Conservation (phyloP, 2,329 filamentous ascomycete genomes). For the Penicillium sp. region DNA sequence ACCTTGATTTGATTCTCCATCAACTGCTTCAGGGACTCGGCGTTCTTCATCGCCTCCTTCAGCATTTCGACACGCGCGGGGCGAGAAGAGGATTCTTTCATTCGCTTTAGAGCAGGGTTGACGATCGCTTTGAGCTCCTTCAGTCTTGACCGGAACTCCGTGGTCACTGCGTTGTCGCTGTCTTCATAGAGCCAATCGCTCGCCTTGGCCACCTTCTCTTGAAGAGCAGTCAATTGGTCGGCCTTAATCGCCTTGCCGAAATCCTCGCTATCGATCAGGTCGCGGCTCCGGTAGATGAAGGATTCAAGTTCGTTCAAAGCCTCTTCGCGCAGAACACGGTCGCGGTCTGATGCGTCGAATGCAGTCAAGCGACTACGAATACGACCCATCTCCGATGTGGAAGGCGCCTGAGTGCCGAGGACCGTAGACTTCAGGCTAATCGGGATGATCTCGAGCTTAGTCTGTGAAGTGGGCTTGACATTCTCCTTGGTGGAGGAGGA, state of each 20-base stretch:
- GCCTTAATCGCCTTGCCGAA: slow-evolving; percentile 68
- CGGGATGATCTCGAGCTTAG: slow-evolving; percentile 49
- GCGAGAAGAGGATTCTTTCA: slow-evolving; percentile 64
- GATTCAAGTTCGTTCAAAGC: slow-evolving; percentile 87
- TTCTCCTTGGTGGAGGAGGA: slow-evolving; percentile 41
- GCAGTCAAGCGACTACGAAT: slow-evolving; percentile 69
- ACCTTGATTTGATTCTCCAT: slow-evolving; percentile 69
- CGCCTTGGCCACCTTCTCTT: slow-evolving; percentile 60
- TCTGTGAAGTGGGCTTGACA: slow-evolving; percentile 37
- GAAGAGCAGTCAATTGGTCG: slow-evolving; percentile 60
- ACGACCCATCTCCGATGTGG: slow-evolving; percentile 36
- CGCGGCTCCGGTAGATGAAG: slow-evolving; percentile 82
- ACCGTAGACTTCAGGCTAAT: slow-evolving; percentile 47
- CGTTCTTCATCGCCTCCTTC: slow-evolving; percentile 64
- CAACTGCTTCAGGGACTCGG: slow-evolving; percentile 62
- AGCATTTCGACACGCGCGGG: slow-evolving; percentile 64
- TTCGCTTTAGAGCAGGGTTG: slow-evolving; percentile 67
- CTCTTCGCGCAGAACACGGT: slow-evolving; percentile 72
- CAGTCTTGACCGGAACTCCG: slow-evolving; percentile 69
- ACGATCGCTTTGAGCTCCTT: slow-evolving; percentile 72
- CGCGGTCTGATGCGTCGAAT: slow-evolving; percentile 79
- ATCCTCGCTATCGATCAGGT: slow-evolving; percentile 69
- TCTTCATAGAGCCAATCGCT: slow-evolving; percentile 91
- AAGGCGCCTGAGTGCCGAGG: slow-evolving; percentile 40
- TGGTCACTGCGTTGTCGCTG: slow-evolving; percentile 67